These are phyloP conservation scores for Chrysosporium queenslandicum DNA, from an alignment of 2,329 filamentous ascomycete genomes.

Conservation along the genomic window DNA sequence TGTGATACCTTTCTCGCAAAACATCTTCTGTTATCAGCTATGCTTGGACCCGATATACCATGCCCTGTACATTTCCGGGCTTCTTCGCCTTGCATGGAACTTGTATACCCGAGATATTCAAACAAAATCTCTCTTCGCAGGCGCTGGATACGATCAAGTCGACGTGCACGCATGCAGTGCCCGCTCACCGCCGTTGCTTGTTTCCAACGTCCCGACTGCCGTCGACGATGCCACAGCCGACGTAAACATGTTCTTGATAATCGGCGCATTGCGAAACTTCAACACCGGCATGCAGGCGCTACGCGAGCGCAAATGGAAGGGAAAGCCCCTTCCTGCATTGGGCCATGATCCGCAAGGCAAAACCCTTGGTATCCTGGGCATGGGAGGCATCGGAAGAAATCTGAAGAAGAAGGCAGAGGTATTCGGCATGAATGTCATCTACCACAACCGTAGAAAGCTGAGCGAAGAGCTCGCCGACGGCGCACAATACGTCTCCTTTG, in stretches of 20 bases:
- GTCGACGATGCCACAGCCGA: slow-evolving; percentile 80
- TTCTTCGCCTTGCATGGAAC: too few relatives aligned
- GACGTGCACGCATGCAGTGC: slow-evolving; percentile 61
- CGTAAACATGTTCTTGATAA: slow-evolving; percentile 66
- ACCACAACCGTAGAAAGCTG: slow-evolving; percentile 60
- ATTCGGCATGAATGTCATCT: slow-evolving; percentile 66
- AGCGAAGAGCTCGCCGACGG: slow-evolving; percentile 40
- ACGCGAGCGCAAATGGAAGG: slow-evolving; percentile 59
- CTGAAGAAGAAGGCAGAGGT: slow-evolving; percentile 62
- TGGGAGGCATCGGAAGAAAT: slow-evolving; percentile 76
- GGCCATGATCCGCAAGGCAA: slow-evolving; percentile 74
- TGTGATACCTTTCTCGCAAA: too few relatives aligned
- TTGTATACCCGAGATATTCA: too few relatives aligned
- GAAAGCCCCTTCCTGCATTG: slow-evolving; percentile 43
- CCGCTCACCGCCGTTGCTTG: slow-evolving; percentile 49
- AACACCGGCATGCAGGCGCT: slow-evolving; percentile 56
- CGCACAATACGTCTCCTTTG: slow-evolving; percentile 50
- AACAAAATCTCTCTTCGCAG: slow-evolving; percentile 22
- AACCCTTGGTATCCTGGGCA: slow-evolving; percentile 67
- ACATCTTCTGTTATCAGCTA: too few relatives aligned
- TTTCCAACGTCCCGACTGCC: slow-evolving; percentile 73
- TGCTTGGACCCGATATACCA: too few relatives aligned
- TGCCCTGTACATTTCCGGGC: too few relatives aligned
- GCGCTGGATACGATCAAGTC: slow-evolving; percentile 78
- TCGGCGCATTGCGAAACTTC: slow-evolving; percentile 69